A percentile compares a stretch with the other conserved stretches of the same genome.
Evolutionary conservation across 2,329 filamentous ascomycete species (phyloP).

Genomic region (Alternaria sp.): DNA sequence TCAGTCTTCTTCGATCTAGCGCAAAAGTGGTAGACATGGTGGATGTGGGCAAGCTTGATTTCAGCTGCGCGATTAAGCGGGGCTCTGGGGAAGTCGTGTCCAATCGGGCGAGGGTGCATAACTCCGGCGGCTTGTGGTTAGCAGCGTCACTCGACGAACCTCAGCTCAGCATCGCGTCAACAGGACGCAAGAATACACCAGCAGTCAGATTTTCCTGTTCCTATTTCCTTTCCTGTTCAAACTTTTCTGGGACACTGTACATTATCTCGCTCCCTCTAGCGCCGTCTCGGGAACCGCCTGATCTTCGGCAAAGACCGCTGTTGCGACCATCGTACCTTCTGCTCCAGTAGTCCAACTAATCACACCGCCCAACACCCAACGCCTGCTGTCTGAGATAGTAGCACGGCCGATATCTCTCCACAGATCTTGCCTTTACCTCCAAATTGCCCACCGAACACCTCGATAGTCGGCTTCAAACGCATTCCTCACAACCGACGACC

Average conservation of each 20-base stretch:
- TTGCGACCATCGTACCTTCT: constrained; percentile 2
- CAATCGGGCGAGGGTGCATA: constrained; percentile 13
- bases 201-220: not conserved
- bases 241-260: not conserved
- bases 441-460: not conserved
- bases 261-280: not conserved
- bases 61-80: not conserved
- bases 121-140: constrained; percentile 15
- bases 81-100: constrained; percentile 3
- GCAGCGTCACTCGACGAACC: constrained; percentile 10
- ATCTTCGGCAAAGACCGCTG: constrained; percentile 3
- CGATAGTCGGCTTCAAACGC: not conserved
- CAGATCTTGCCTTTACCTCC: not conserved
- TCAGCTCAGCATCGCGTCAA: constrained; percentile 7
- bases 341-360: constrained; percentile 2
- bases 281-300: not conserved
- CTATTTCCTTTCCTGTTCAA: not conserved
- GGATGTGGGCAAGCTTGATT: not conserved
- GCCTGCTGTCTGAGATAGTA: not conserved
- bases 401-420: not conserved
- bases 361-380: not conserved
- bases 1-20: not conserved
- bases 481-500: not conserved
- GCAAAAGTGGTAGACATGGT: not conserved
- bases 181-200: constrained; percentile 1